Evolutionary conservation across 441 rosid species (phyloP), one percentile per base, ranked within the genome.

Genomic region (Bocquillonia castaneifolia): DNA sequence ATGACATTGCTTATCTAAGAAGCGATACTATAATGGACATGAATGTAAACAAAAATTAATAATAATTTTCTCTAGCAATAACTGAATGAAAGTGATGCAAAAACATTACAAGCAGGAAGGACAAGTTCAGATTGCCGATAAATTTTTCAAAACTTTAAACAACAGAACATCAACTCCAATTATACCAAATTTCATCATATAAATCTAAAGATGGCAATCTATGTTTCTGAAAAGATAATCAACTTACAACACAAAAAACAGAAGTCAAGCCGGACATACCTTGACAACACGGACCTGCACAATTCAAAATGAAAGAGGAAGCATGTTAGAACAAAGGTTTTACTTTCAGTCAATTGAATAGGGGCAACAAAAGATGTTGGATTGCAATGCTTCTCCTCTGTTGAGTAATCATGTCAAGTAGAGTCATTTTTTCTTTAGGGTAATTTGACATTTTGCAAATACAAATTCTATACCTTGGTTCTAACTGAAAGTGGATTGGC

Each of bases 401-500:
- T n/a, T n/a, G n/a, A n/a, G n/a, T n/a, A n/a, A n/a, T n/a, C n/a
- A n/a, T n/a, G n/a, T n/a, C n/a, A n/a, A n/a, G n/a, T n/a, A n/a
- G n/a, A n/a, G n/a, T n/a, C n/a, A n/a, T n/a, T n/a, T n/a, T n/a
- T n/a, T n/a, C n/a, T n/a, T n/a, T n/a, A n/a, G n/a, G n/a, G n/a
- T n/a, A n/a, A n/a, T n/a, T n/a, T n/a, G n/a, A n/a, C n/a, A n/a
- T n/a, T 48, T 18, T 48, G 23, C 53, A 48, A 1, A 10, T 10
- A 48, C 39, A 20, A 29, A 31, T n/a, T 48, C 7, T 6, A 48
- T 31, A 90, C 99, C 99, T 94, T 94, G 10, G 98, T 94, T 77
- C 92, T 83, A 45, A 92, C 97, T 3, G 98, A 90, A 68, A 94
- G 94, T 1, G 98, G 98, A 74, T 94, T 94, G 10, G 96, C 80